Evolutionary conservation across 164 flowering plant genomes (phyloP), one percentile per base, ranked within the genome.

Genomic region (Dillenia suffruticosa): DNA sequence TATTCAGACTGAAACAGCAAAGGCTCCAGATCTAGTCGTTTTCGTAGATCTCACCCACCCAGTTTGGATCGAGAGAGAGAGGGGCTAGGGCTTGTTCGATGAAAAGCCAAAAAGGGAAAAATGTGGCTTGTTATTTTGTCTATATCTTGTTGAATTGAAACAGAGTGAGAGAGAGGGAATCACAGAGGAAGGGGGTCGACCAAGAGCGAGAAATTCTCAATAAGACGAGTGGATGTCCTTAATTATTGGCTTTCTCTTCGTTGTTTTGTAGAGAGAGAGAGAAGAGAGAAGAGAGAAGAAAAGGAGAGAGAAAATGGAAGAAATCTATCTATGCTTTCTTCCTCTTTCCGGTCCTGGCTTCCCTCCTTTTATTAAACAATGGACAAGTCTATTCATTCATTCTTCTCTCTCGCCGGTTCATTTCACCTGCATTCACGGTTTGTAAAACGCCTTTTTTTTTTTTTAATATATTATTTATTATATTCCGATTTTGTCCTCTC

Each of bases 191-290:
- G 40, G 40, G 7, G 40, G 0, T 32, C 40, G 40, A 32, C 40
- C 40, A 32, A 49, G 54, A 17, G 14, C 8, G 52, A 40, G 45
- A 53, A 47, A 56, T 68, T 59, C 53, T 62, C 60, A 64, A 63
- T 44, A 26, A 26, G 63, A 59, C 64, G 78, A 70, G 72, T 66
- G 87, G 84, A 57, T 59, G 55, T 68, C 73, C 84, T 73, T 66
- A 52, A 78, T 64, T 75, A n/a, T 73, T 74, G 74, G 78, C 63
- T 60, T 49, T 12, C 52, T 43, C 40, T 5, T 32, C 40, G 40
- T 5, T 32, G 40, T 4, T 32, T 32, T 32, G 40, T 26, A 59
- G 53, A 55, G 52, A 59, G 52, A 56, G 40, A 26, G 40, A 26
- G 40, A 26, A 5, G 5, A n/a, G n/a, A n/a, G n/a, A n/a, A n/a